Percentiles rank a stretch among this genome's conserved stretches.
These are phyloP conservation scores for Dryas drummondii DNA, from an alignment of 306 rosid genomes.

Conservation along the genomic window DNA sequence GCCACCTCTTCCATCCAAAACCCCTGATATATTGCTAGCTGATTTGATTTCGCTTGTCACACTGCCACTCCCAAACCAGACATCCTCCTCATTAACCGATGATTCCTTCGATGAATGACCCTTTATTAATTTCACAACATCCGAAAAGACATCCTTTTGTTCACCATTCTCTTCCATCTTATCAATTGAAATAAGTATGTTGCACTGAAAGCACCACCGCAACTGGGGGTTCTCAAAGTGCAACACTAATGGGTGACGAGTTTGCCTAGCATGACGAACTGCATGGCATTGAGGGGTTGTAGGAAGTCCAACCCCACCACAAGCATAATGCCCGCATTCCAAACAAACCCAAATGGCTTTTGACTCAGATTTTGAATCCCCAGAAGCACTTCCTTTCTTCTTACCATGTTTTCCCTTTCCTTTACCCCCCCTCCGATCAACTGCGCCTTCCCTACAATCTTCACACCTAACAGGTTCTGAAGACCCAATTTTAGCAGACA, in stretches of 20 bases:
- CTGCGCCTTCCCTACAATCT: constrained; percentile 64
- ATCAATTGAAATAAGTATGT: constrained; percentile 52
- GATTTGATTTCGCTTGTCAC: constrained; percentile 54
- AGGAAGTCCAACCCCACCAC: constrained; percentile 92
- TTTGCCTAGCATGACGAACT: constrained; percentile 62
- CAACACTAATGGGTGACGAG: constrained; percentile 63
- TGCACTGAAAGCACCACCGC: constrained; percentile 88
- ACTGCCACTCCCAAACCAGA: constrained; percentile 45
- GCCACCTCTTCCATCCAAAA: constrained; percentile 49
- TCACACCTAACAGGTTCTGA: constrained; percentile 52
- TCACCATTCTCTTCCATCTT: constrained; percentile 59
- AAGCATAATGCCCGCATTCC: constrained; percentile 75
- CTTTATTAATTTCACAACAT: constrained; percentile 62
- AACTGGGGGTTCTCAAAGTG: constrained; percentile 67
- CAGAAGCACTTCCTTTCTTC: constrained; percentile 59
- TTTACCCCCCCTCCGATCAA: constrained; percentile 60
- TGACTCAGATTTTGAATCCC: constrained; percentile 53
- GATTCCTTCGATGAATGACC: constrained; percentile 41
- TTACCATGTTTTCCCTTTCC: constrained; percentile 72
- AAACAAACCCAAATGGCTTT: constrained; percentile 89
- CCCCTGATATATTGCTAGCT: constrained; percentile 24
- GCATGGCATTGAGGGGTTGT: constrained; percentile 56
- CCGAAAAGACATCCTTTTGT: constrained; percentile 43
- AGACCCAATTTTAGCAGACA: constrained; percentile 56
- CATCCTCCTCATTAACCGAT: constrained; percentile 43